Conservation (phyloP, 169 alveolate genomes). For the Cryptosporidium bovis region DNA sequence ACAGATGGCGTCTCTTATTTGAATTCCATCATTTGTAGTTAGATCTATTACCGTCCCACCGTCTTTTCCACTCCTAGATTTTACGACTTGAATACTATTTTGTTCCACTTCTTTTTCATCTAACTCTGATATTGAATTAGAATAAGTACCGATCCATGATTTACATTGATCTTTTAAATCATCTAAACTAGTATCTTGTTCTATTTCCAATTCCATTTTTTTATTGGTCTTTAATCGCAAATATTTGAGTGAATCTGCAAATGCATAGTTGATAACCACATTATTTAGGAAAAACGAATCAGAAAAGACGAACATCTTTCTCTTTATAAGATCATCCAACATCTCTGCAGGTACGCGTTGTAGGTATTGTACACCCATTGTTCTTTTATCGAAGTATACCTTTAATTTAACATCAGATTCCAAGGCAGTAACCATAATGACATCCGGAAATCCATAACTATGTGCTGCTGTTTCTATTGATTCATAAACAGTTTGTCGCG, state of each 20-base stretch:
- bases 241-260: conserved; percentile 1
- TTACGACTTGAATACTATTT: conserved; percentile 16
- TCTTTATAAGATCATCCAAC: conserved; percentile 4
- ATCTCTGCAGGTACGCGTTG: conserved; percentile 41
- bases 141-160: neutral
- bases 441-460: conserved; percentile 1
- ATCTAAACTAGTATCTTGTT: conserved; percentile 10
- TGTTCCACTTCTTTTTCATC: neutral
- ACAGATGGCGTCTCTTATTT: conserved; percentile 16
- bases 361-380: conserved; percentile 1
- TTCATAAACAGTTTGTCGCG: neutral
- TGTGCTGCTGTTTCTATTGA: neutral
- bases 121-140: neutral
- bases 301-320: conserved; percentile 1
- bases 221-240: conserved; percentile 2
- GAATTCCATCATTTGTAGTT: neutral
- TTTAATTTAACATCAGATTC: neutral
- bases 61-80: conserved; percentile 2
- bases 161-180: conserved; percentile 24
- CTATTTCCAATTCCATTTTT: neutral
- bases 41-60: neutral
- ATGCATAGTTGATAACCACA: neutral
- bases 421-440: conserved; percentile 7
- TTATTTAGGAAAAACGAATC: conserved; percentile 16
- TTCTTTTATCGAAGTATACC: neutral